Conservation (phyloP, 345 rosid genomes). For the Melastoma malabathricum region DNA sequence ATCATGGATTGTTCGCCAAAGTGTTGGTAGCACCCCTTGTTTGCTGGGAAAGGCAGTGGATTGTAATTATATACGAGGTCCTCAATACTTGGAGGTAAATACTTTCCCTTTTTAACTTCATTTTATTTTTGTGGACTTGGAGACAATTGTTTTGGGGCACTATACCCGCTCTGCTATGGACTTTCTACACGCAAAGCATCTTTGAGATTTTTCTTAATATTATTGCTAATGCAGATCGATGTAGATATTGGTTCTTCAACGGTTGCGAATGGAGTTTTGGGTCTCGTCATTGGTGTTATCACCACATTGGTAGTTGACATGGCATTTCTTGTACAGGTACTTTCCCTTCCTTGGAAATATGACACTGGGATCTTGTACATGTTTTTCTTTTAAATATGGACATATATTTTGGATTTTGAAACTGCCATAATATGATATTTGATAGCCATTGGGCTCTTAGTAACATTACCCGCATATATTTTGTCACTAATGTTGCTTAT, state of each 20-base stretch:
- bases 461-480: no score
- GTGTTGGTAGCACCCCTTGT: constrained; percentile 99
- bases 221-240: constrained; percentile 45
- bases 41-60: constrained; percentile 94
- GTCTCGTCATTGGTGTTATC: constrained; percentile 96
- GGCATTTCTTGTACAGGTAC: constrained; percentile 98
- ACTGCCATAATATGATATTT: no score
- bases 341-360: not conserved
- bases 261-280: constrained; percentile 97
- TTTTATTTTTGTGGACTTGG: constrained; percentile 24
- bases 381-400: no score
- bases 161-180: no score
- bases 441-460: no score
- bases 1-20: constrained; percentile 98
- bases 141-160: constrained; percentile 20
- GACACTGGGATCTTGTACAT: no score
- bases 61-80: constrained; percentile 85
- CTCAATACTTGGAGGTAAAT: constrained; percentile 71
- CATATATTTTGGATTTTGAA: no score
- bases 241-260: constrained; percentile 97
- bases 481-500: no score
- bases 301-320: constrained; percentile 89
- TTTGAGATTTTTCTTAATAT: not conserved
- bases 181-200: no score
- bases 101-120: not conserved